These are phyloP conservation scores for Pleurotus ostreatus DNA, from an alignment of 768 basidiomycete species.

Conservation along the genomic window DNA sequence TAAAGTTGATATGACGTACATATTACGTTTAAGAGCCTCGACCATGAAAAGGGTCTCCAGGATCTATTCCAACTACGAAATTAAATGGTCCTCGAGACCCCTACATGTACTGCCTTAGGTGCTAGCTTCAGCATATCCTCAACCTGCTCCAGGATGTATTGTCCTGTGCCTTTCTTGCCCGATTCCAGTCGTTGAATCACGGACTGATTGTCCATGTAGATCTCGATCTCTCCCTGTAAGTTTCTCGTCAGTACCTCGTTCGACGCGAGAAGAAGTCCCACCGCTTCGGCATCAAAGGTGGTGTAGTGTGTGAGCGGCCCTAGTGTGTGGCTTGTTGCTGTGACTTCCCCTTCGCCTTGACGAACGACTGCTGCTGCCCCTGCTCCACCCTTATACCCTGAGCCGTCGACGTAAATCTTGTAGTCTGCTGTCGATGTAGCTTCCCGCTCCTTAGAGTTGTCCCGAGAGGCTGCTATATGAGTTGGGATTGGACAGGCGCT, in stretches of 20 bases:
- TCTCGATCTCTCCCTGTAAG: too few relatives aligned
- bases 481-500: too few relatives aligned
- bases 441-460: background rate
- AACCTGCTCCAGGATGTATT: background rate
- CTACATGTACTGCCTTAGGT: background rate
- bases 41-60: background rate
- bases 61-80: background rate
- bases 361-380: background rate
- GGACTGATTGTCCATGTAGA: background rate
- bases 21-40: background rate
- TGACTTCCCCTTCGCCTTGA: background rate
- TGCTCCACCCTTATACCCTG: background rate
- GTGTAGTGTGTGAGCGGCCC: background rate
- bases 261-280: background rate
- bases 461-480: background rate
- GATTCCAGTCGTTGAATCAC: background rate
- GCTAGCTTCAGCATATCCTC: background rate
- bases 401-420: background rate
- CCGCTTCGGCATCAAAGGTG: conserved; percentile 8
- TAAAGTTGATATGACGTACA: background rate
- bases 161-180: background rate
- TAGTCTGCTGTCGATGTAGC: background rate
- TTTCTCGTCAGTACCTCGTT: background rate
- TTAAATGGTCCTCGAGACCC: background rate
- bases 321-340: background rate